Evolutionary conservation across 331 rosid species (phyloP).

Genomic region (Arachis monticola): DNA sequence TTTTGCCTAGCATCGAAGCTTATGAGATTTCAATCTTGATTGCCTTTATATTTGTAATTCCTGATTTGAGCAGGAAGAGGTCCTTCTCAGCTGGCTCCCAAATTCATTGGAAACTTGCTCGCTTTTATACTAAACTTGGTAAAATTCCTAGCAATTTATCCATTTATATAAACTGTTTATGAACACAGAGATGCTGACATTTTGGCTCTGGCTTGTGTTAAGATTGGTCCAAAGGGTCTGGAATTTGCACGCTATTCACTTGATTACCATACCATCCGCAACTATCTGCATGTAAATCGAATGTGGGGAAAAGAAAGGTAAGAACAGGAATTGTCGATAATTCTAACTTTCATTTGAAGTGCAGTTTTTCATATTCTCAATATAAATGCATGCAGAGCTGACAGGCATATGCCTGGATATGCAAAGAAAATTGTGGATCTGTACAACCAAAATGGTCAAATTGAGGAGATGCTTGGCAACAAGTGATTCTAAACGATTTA

Average conservation of each 20-base stretch:
- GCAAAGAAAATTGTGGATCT: constrained; percentile 84
- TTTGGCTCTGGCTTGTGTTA: constrained; percentile 38
- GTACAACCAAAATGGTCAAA: constrained; percentile 90
- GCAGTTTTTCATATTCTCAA: constrained; percentile 24
- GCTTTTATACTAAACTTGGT: constrained; percentile 94
- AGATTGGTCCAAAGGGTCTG: constrained; percentile 97
- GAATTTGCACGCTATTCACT: constrained; percentile 97
- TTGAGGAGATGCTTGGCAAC: constrained; percentile 67
- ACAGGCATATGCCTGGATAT: constrained; percentile 81
- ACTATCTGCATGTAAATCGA: constrained; percentile 76
- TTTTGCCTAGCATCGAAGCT: constrained; percentile 23
- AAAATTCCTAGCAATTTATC: constrained; percentile 34
- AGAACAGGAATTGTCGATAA: background rate
- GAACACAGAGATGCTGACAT: background rate
- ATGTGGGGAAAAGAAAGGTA: constrained; percentile 96
- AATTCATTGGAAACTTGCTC: constrained; percentile 74
- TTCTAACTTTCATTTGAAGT: background rate
- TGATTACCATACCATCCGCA: constrained; percentile 95
- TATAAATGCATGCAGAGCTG: constrained; percentile 71
- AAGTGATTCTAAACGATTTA: constrained; percentile 47
- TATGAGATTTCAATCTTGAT: constrained; percentile 9
- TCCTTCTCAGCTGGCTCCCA: constrained; percentile 94
- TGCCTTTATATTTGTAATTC: constrained; percentile 30
- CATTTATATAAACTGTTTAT: background rate
- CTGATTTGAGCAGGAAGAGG: constrained; percentile 67